Evolutionary conservation across 2,329 filamentous ascomycete species (phyloP).

Genomic region (Dichotomopilus funicola): DNA sequence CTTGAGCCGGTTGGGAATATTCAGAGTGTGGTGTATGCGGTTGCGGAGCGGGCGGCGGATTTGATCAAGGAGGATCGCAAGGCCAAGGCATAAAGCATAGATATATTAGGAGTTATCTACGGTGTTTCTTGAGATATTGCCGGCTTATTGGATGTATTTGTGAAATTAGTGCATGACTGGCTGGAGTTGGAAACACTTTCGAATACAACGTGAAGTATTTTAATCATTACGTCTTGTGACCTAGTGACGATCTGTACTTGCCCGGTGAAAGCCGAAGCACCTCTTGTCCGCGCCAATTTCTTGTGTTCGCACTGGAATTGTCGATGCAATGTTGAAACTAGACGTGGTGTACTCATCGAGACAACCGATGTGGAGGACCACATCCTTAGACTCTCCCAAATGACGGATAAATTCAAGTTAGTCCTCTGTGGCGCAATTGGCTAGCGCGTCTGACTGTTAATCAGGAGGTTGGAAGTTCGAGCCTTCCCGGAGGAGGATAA

Average conservation of each 20-base stretch:
- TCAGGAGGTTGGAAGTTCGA: constrained; percentile 26
- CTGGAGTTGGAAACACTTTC: too few relatives aligned
- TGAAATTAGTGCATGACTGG: too few relatives aligned
- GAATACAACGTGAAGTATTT: too few relatives aligned
- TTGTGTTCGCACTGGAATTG: too few relatives aligned
- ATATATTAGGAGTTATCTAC: not conserved
- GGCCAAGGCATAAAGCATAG: not conserved
- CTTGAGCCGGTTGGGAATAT: constrained; percentile 22
- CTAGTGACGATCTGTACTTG: too few relatives aligned
- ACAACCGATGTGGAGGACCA: too few relatives aligned
- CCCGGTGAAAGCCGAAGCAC: too few relatives aligned
- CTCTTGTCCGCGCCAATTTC: too few relatives aligned
- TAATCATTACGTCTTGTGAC: too few relatives aligned
- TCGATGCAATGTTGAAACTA: too few relatives aligned
- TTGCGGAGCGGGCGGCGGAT: constrained; percentile 23
- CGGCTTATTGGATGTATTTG: not conserved
- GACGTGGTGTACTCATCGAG: too few relatives aligned
- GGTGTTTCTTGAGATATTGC: too few relatives aligned
- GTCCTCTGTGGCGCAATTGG: constrained; percentile 42
- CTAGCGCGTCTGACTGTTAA: constrained; percentile 57
- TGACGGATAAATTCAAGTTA: not conserved
- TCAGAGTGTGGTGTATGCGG: constrained; percentile 20
- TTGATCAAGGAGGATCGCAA: constrained; percentile 21
- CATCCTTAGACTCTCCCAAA: not conserved
- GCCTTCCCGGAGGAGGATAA: constrained; percentile 20